Percentiles rank a stretch among this genome's conserved stretches.
These are phyloP conservation scores for Chaetomiaceae sp. DNA, from an alignment of 2,329 filamentous ascomycete species.

Conservation along the genomic window DNA sequence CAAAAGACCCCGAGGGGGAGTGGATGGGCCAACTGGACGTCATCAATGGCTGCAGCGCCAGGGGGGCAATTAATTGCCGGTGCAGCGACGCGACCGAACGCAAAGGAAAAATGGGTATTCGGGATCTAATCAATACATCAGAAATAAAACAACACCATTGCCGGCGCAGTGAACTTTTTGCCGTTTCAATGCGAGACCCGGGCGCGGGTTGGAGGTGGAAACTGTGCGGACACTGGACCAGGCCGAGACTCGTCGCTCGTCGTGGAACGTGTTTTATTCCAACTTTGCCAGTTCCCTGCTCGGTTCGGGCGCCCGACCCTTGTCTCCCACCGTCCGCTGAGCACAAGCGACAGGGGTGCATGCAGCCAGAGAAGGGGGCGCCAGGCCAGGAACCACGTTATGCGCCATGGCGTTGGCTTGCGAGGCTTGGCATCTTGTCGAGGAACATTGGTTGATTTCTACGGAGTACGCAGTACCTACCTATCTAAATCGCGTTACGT, in stretches of 20 bases:
- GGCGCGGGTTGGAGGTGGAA: constrained; percentile 10
- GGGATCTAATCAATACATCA: constrained; percentile 13
- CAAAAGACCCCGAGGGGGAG: constrained; percentile 22
- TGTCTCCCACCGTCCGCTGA: not conserved
- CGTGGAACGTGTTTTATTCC: constrained; percentile 28
- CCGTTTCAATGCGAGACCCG: constrained; percentile 5
- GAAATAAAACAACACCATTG: constrained; percentile 12
- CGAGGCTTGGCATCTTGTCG: constrained; percentile 7
- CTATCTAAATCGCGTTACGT: no score
- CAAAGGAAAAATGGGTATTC: not conserved
- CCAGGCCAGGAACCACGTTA: constrained; percentile 6
- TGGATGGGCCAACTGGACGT: constrained; percentile 19
- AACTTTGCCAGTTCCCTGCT: constrained; percentile 5
- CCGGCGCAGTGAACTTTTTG: constrained; percentile 10
- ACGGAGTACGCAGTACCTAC: no score
- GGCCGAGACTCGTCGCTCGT: constrained; percentile 18
- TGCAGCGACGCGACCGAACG: not conserved
- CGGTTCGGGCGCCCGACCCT: not conserved
- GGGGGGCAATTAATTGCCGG: not conserved
- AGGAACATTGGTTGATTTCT: not conserved
- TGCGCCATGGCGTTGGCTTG: not conserved
- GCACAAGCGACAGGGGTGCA: constrained; percentile 8
- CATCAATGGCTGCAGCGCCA: constrained; percentile 18
- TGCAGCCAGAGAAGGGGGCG: constrained; percentile 7
- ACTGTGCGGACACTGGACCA: not conserved